Evolutionary conservation across 1,139 yeast species (phyloP).

Genomic region (Scheffersomyces parashehatae): DNA sequence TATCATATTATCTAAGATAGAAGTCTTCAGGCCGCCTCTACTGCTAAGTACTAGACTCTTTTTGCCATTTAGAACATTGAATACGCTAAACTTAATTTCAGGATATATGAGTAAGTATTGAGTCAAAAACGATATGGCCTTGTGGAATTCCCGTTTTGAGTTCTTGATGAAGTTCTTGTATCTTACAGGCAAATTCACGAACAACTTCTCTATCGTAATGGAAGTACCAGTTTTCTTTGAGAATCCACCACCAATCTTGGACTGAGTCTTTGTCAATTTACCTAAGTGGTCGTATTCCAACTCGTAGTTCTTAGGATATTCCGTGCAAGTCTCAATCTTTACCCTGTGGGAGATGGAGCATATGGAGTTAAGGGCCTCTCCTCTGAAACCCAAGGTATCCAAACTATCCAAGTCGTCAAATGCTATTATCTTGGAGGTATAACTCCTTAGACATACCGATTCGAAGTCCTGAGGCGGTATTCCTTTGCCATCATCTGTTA

Average conservation of each 20-base stretch:
- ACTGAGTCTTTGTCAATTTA: conserved; percentile 28
- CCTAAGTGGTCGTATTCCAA: conserved; percentile 61
- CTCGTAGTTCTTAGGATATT: conserved; percentile 58
- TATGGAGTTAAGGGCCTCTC: conserved; percentile 79
- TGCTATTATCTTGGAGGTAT: conserved; percentile 71
- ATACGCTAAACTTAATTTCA: conserved; percentile 58
- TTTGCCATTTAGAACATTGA: conserved; percentile 52
- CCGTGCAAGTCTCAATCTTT: conserved; percentile 56
- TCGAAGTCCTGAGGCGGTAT: conserved; percentile 60
- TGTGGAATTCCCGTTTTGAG: conserved; percentile 68
- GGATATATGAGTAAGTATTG: conserved; percentile 66
- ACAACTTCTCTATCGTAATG: conserved; percentile 51
- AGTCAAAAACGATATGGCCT: conserved; percentile 61
- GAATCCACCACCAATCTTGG: conserved; percentile 45
- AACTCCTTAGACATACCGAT: conserved; percentile 65
- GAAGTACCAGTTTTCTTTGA: conserved; percentile 55
- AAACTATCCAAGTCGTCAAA: conserved; percentile 60
- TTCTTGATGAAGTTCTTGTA: conserved; percentile 70
- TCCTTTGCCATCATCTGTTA: conserved; percentile 80
- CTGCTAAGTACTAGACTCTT: conserved; percentile 52
- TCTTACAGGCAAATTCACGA: conserved; percentile 72
- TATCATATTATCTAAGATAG: conserved; percentile 53
- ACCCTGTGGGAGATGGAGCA: conserved; percentile 58
- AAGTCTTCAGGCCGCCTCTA: conserved; percentile 41
- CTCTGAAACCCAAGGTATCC: conserved; percentile 74